Base-by-base conservation (phyloP, 2,329 filamentous ascomycete species). In the Ascochyta clinopodiicola region DNA sequence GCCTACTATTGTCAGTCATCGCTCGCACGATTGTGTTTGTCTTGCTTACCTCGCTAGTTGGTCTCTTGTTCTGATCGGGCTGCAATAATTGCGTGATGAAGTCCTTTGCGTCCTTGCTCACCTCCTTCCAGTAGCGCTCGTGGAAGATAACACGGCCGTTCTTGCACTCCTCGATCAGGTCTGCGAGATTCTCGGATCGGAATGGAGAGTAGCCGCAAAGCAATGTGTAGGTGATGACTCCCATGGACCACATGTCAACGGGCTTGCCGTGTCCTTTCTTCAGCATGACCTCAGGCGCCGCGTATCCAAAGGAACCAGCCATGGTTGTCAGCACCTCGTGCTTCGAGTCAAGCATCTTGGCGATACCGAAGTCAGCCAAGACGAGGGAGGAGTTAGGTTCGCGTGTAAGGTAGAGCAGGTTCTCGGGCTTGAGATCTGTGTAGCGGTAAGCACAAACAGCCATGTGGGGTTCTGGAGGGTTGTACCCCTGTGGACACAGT, bases 241-340 rank as follows among this genome's bases (percentile, higher is more conserved):
- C 95, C 78, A 99, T 85, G 3, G 95, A 98, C 95, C 95, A 99
- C 91, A 99, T 96, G 74, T 99, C 95, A 31, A 98, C 95, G 4
- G 95, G 92, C 78, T 98, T 99, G 74, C 95, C 95, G 75, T 99
- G 96, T 19, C 95, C 95, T 72, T 91, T 88, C 82, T 97, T 97
- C 62, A 96, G 83, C 95, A 99, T 99, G 56, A 99, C 93, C 77
- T 99, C 95, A 8, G 95, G 95, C 1, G 95, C 95, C 19, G 95
- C 95, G 71, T 99, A 99, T 50, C 95, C 95, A 73, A 99, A 98
- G 0, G 95, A 98, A 38, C 95, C 95, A 38, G 95, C 95, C 95
- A 99, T 99, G 46, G 93, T 98, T 65, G 92, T 98, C 61, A 99
- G 85, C 39, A 96, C 91, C 70, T 96, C 93, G 62, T 93, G 88